Evolutionary conservation across 2,329 filamentous ascomycete species (phyloP).

Genomic region (Colletotrichum liaoningense): DNA sequence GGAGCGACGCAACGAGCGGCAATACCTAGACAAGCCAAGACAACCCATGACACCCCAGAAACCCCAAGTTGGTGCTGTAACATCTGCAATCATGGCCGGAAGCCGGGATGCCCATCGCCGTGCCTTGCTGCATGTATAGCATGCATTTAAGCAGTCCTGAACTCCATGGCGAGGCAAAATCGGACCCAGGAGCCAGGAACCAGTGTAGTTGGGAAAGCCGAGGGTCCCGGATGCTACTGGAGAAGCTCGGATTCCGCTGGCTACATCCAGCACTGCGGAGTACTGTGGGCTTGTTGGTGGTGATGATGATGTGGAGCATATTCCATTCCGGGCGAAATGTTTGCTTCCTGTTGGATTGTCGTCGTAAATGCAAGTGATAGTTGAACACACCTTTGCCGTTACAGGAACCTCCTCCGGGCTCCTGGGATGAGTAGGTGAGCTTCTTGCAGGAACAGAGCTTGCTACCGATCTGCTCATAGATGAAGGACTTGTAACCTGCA

Average conservation of each 20-base stretch:
- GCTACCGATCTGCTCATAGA: background rate
- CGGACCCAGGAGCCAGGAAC: background rate
- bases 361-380: background rate
- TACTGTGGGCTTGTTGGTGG: conserved; percentile 1
- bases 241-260: background rate
- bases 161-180: background rate
- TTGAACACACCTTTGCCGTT: background rate
- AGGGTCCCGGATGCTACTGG: background rate
- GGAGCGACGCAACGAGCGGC: background rate
- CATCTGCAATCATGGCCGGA: conserved; percentile 9
- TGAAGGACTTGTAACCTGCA: background rate
- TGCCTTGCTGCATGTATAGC: background rate
- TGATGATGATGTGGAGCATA: background rate
- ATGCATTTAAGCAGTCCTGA: background rate
- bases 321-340: conserved; percentile 22
- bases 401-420: conserved; percentile 8
- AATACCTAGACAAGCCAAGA: too few species aligned
- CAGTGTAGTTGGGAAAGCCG: background rate
- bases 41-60: background rate
- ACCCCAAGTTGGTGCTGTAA: background rate
- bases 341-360: conserved; percentile 17
- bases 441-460: background rate
- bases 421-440: background rate
- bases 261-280: background rate
- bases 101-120: conserved; percentile 7